Conservation (phyloP, 2,329 filamentous ascomycete species). For the Zymoseptoria crescenta region DNA sequence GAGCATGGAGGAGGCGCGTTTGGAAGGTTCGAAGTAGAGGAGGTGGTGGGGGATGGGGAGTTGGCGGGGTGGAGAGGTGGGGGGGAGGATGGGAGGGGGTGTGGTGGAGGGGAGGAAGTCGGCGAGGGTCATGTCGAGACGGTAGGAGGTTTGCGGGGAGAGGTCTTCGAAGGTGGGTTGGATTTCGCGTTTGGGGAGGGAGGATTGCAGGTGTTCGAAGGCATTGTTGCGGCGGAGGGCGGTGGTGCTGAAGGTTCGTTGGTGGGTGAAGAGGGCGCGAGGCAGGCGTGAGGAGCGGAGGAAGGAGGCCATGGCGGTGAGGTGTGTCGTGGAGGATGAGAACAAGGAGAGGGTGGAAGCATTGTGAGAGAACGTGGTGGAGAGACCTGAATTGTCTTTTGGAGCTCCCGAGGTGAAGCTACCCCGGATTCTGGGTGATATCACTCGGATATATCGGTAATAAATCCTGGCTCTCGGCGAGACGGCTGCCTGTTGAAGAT, state of each 20-base stretch:
- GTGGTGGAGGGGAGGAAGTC: conserved; percentile 17
- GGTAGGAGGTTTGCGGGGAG: conserved; percentile 36
- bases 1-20: conserved; percentile 55
- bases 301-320: neutral
- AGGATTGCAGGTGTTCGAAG: conserved; percentile 33
- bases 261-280: neutral
- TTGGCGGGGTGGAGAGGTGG: conserved; percentile 20
- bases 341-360: neutral
- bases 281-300: neutral
- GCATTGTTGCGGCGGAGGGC: conserved; percentile 27
- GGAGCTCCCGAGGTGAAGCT: neutral
- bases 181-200: conserved; percentile 43
- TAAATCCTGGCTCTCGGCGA: neutral
- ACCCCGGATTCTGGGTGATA: neutral
- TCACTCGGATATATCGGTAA: neutral
- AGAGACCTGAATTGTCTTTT: neutral
- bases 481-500: too few species aligned
- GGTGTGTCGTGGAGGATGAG: neutral
- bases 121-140: conserved; percentile 12
- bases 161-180: conserved; percentile 49
- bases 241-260: neutral
- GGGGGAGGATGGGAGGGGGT: conserved; percentile 26
- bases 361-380: neutral
- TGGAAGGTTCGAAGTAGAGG: conserved; percentile 73
- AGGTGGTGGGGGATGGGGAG: conserved; percentile 69